Base-by-base conservation (phyloP, 2,329 filamentous ascomycete species). In the Alternaria alternata region DNA sequence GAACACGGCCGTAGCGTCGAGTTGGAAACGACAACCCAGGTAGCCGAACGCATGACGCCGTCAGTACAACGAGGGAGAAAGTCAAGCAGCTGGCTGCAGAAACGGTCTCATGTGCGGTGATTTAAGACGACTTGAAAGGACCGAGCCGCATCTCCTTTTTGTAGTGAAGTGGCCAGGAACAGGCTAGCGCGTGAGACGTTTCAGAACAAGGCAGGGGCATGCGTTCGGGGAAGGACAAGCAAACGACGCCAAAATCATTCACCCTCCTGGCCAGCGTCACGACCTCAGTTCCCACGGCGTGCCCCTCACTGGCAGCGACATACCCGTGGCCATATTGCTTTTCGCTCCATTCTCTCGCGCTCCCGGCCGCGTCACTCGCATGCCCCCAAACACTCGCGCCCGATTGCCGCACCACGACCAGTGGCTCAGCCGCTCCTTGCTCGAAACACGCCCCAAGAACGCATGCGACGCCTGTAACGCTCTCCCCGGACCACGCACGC, bases 301-400 rank as follows among this genome's bases (percentile, higher is more conserved):
- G 46, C 28, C 34, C 46, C 38, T 48, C 46, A 36, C 39, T 38
- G 16, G 7, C 43, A 47, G 8, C 55, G 22, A 26, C 28, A 16
- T 9, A 11, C 20, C 18, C 38, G 11, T 51, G 30, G 18, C 9
- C 38, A 14, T 43, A 51, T 59, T 54, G 49, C 55, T 51, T 54
- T 58, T 46, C 51, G 30, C 20, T 44, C 30, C 30, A 22, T 38
- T 26, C 46, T 48, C 51, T 18, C 42, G 47, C 60, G 44, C 53
- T 51, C 32, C 22, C 42, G 38, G 54, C 61, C 22, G 59, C 52
- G 60, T 47, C 36, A 48, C 53, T 46, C 59, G 61, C 63, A 67
- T 65, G 62, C 42, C 43, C 55, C 70, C 69, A 72, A n/a, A 68
- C 66, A 54, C 14, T 63, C 52, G 59, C 65, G 47, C 60, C 58